phyloP scores from a whole-genome alignment of 139 green algal species.

The Astrephomene gubernaculifera region DNA sequence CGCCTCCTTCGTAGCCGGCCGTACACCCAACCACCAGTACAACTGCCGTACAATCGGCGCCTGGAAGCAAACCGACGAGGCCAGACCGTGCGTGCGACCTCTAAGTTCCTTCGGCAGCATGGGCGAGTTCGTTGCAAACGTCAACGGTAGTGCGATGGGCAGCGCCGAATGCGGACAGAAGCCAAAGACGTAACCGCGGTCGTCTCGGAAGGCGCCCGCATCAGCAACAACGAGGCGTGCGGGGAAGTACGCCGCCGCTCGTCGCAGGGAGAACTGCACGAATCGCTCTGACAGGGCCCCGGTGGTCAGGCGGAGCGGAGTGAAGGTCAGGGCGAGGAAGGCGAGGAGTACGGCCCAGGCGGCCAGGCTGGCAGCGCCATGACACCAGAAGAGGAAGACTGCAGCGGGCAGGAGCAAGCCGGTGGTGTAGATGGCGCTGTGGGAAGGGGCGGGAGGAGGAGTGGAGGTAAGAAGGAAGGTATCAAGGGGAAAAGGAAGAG shows the following conservation, averaged over 20 bases:
- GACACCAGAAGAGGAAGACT: background rate
- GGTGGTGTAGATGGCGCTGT: slow-evolving; percentile 25
- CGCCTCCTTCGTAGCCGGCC: slow-evolving; percentile 49
- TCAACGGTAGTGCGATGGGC: slow-evolving; percentile 33
- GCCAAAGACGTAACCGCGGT: slow-evolving; percentile 15
- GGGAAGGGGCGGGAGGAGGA: background rate
- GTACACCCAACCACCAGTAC: slow-evolving; percentile 80
- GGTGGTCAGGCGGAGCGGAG: slow-evolving; percentile 18
- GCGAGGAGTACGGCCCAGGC: background rate
- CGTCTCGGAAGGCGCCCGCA: slow-evolving; percentile 13
- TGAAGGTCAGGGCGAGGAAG: slow-evolving; percentile 19
- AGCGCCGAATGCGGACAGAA: slow-evolving; percentile 41
- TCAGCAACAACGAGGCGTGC: background rate
- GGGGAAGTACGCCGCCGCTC: slow-evolving; percentile 23
- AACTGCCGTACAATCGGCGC: slow-evolving; percentile 78
- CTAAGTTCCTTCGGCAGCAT: slow-evolving; percentile 35
- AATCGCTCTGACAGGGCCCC: slow-evolving; percentile 19
- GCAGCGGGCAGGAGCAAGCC: background rate
- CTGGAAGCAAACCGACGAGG: slow-evolving; percentile 52
- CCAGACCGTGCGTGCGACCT: slow-evolving; percentile 40
- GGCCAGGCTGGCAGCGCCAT: background rate
- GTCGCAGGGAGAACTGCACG: background rate
- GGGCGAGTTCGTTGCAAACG: slow-evolving; percentile 18
- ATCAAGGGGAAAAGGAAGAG: no score
- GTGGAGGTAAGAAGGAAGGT: background rate